Base-by-base conservation (phyloP, 371 early-diverging fungal species). In the Umbelopsis sp. region DNA sequence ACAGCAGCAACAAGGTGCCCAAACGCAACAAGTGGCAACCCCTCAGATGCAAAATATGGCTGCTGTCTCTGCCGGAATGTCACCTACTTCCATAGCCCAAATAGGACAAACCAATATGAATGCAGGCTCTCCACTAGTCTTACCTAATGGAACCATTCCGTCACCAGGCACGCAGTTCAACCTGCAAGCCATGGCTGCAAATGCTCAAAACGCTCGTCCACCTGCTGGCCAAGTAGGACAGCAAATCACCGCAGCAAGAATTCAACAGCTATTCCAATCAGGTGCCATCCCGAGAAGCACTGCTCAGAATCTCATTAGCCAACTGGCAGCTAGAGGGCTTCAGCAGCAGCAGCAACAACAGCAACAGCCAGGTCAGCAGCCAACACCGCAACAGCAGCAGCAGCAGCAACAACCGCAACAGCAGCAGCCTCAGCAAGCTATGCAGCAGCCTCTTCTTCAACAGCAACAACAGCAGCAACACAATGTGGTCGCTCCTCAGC, bases 391-490 rank as follows among this genome's bases (percentile, higher is more conserved):
- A 29, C 32, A 18, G 0, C 70, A 69, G 20, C 65, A 74, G 20
- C 69, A 66, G 25, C 65, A 65, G 8, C 69, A 57, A 24, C 68
- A 63, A 44, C 67, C 52, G 20, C 65, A 74, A 18, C 68, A 66
- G n/a, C 71, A 63, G 16, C 73, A 72, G 12, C 68, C 67, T 1
- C 70, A 57, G 18, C 57, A 57, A 35, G 16, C 18, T 8, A 18
- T 18, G 16, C 57, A 57, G 57, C 57, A 57, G 35, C 64, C 66
- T 11, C 71, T 70, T n/a, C 76, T 73, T 14, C 73, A 72, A 24
- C 73, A 76, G n/a, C 70, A 50, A 2, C 70, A 70, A 14, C 70
- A 50, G 1, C 70, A 70, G 48, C 71, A 71, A 63, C 73, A 67
- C 9, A 74, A 76, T n/a, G 70, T 57, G 66, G 71, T 5, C 70